Base-by-base conservation (phyloP, 2,329 filamentous ascomycete species). In the Epichloe scottii region DNA sequence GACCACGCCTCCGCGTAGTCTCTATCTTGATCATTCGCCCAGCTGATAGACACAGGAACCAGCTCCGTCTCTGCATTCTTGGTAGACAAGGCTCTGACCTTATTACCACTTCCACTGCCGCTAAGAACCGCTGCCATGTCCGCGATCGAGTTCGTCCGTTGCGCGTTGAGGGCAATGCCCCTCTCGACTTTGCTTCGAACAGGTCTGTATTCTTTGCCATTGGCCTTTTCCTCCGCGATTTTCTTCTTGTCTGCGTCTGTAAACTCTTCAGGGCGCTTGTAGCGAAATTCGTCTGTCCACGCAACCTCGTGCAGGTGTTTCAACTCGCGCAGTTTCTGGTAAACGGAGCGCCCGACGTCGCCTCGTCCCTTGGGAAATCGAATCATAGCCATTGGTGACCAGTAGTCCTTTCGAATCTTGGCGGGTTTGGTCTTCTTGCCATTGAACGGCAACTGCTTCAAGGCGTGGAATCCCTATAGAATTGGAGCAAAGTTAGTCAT, bases 401-500 rank as follows among this genome's bases (percentile, higher is more conserved):
- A 85, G 66, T 81, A 78, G 68, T 86, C 82, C 65, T 81, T 83
- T 53, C 82, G 79, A 39, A 85, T 68, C 59, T 78, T 79, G 50
- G 75, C 63, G 2, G 81, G 81, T 56, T 78, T 76, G 45, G 78
- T 74, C 66, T 86, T 84, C 64, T 85, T 85, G 66, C 81, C 82
- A 56, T 81, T 80, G 69, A 77, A 85, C 46, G 79, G 76, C 54
- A 85, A 65, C 61, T 82, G 79, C 59, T 74, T 71, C 56, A 81
- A 66, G 45, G 71, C 69, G 53, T 71, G 70, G 57, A 70, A 58
- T 21, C 62, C 66, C 69, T 71, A 12, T 35, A 26, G 23, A 1
- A 17, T 23, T 8, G 4, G 15, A 30, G 26, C 8, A 30, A 30
- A 30, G 26, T 30, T 30, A 30, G 26, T 11, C 26, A 4, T 10